Percentiles rank a stretch among this genome's conserved stretches.
Evolutionary conservation across 2,329 filamentous ascomycete genomes (phyloP).

Genomic region (Botryotinia narcissicola): DNA sequence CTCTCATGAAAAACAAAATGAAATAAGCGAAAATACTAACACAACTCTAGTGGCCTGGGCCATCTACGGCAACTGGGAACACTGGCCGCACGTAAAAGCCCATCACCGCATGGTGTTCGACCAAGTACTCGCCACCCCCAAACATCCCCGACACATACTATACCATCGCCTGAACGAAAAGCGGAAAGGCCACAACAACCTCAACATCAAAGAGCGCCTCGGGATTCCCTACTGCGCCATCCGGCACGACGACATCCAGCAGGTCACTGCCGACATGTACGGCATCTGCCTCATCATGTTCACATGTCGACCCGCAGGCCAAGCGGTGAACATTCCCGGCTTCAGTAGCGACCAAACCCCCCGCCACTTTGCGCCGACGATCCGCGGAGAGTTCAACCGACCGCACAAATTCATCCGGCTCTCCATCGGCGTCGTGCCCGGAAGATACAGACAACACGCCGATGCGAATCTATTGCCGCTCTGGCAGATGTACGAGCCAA

Average conservation of each 20-base stretch:
- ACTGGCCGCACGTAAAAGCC: neutral
- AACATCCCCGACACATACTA: neutral
- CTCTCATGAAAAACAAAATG: neutral
- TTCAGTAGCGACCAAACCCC: neutral
- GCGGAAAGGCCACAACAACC: neutral
- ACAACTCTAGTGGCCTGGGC: neutral
- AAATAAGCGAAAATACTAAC: neutral
- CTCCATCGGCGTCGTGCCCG: neutral
- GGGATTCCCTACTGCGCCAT: conserved; percentile 10
- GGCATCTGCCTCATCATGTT: neutral
- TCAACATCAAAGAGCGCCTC: neutral
- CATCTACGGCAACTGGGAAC: conserved; percentile 6
- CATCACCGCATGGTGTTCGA: neutral
- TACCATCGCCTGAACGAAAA: neutral
- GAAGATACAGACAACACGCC: no score
- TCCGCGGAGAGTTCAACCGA: neutral
- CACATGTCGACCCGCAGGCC: neutral
- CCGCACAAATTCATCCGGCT: conserved; percentile 10
- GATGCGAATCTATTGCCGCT: neutral
- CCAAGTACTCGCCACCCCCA: neutral
- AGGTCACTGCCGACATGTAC: conserved; percentile 12
- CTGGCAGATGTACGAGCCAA: conserved; percentile 12
- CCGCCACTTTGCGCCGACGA: neutral
- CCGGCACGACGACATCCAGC: conserved; percentile 7
- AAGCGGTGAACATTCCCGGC: accelerated